These are phyloP conservation scores for Pestalotiopsis sp. DNA, from an alignment of 2,329 filamentous ascomycete genomes.

Conservation along the genomic window DNA sequence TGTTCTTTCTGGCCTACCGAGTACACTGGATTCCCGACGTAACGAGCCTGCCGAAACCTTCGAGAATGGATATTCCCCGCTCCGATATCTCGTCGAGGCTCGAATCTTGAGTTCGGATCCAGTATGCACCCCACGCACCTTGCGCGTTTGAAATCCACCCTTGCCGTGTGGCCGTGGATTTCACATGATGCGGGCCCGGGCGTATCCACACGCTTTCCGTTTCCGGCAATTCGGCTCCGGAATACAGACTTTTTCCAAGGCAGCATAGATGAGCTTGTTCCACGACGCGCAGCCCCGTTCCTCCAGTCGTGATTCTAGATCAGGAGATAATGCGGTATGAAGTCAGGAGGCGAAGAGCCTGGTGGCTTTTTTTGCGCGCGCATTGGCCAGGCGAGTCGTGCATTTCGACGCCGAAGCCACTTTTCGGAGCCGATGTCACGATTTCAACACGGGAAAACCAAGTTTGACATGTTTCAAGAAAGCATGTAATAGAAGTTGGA, in stretches of 20 bases:
- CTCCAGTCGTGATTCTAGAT: not conserved
- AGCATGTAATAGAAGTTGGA: not conserved
- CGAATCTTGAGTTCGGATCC: too few relatives aligned
- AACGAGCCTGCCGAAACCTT: too few relatives aligned
- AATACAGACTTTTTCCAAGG: not conserved
- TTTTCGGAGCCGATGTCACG: not conserved
- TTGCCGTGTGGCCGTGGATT: not conserved
- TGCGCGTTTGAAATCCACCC: not conserved
- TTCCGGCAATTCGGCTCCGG: not conserved
- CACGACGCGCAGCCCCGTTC: not conserved
- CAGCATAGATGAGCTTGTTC: constrained; percentile 1
- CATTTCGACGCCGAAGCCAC: not conserved
- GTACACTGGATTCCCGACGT: too few relatives aligned
- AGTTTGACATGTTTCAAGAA: not conserved
- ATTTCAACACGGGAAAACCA: not conserved
- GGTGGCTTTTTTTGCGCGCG: not conserved
- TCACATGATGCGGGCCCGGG: not conserved
- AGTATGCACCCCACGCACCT: too few relatives aligned
- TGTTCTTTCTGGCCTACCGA: too few relatives aligned
- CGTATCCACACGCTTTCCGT: not conserved
- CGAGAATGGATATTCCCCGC: too few relatives aligned
- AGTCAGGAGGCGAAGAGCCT: not conserved
- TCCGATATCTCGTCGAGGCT: too few relatives aligned
- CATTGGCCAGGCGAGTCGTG: not conserved
- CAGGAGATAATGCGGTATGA: not conserved